Base-by-base conservation (phyloP, 306 rosid species). In the Morella rubra region DNA sequence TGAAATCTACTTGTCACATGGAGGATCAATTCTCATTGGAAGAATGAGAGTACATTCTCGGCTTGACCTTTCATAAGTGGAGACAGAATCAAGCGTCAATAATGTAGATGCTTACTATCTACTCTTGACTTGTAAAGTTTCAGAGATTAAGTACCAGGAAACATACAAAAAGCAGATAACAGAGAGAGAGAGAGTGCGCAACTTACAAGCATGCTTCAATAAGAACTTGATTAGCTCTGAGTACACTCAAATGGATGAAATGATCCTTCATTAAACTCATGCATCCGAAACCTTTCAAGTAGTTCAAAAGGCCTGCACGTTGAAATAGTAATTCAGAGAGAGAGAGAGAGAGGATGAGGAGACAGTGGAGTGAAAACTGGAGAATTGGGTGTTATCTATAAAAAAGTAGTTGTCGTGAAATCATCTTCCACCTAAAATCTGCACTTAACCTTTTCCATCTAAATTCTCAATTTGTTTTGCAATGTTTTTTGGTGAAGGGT, bases 191-290 rank as follows among this genome's bases (percentile, higher is more conserved):
- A 20, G 2, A 47, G 6, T 27, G n/a, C 42, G 3, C 22, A 20
- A 73, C 47, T 78, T 69, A 84, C 81, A 54, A 27, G 69, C 79
- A 66, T 67, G 69, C 72, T 45, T 46, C 46, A 74, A 64, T 50
- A 53, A 69, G 55, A 75, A 60, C 76, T 69, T 66, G 73, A 73
- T 89, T 87, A 96, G 88, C 93, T 91, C 84, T 96, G 99, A 44
- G 98, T 89, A 73, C 99, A 96, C 86, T 92, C 98, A 82, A 95
- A 95, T 32, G 99, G 99, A 78, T 90, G 98, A 87, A 92, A 71
- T 44, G 89, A 78, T 76, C 99, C 99, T 87, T 96, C 99, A n/a
- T 89, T 82, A 75, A 91, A 89, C 58, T 92, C 99, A 1, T 87
- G 96, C 92, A 87, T 93, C 69, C 97, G 87, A 85, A 92, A 84